These are phyloP conservation scores for Termitomyces sp. DNA, from an alignment of 1,284 basidiomycete species.

Conservation along the genomic window DNA sequence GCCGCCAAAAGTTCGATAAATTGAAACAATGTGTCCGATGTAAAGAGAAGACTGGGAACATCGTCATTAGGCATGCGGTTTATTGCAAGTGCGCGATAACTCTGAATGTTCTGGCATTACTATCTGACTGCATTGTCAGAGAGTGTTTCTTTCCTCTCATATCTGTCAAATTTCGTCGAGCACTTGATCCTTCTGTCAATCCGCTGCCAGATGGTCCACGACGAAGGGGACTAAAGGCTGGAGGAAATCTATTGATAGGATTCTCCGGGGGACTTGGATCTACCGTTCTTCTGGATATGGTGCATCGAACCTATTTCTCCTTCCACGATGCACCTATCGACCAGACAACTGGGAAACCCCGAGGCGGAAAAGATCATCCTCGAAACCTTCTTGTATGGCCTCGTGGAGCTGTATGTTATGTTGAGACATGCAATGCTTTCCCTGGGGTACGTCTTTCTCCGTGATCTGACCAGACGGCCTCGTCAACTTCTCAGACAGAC, in stretches of 20 bases:
- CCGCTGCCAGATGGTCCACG: slow-evolving; percentile 43
- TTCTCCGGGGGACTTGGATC: slow-evolving; percentile 75
- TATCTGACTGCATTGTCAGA: slow-evolving; percentile 31
- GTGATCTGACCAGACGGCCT: slow-evolving; percentile 7
- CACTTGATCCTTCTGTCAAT: slow-evolving; percentile 63
- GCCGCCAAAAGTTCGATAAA: slow-evolving; percentile 59
- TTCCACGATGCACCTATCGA: slow-evolving; percentile 22
- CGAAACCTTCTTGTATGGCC: slow-evolving; percentile 60
- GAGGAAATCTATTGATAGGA: slow-evolving; percentile 61
- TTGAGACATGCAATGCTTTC: slow-evolving; percentile 62
- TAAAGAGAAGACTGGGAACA: slow-evolving; percentile 56
- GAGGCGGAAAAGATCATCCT: slow-evolving; percentile 63
- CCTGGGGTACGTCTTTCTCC: slow-evolving; percentile 44
- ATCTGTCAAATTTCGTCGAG: slow-evolving; percentile 57
- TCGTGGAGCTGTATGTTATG: slow-evolving; percentile 58
- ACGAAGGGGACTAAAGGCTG: slow-evolving; percentile 53
- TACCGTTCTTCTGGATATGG: slow-evolving; percentile 64
- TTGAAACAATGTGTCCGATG: slow-evolving; percentile 66
- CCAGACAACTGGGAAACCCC: slow-evolving; percentile 27
- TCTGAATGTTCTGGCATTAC: not conserved
- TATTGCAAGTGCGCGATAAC: slow-evolving; percentile 68
- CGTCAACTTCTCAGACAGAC: slow-evolving; percentile 35
- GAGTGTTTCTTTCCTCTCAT: slow-evolving; percentile 64
- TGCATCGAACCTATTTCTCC: slow-evolving; percentile 57
- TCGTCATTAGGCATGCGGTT: slow-evolving; percentile 72